Evolutionary conservation across 2,329 filamentous ascomycete species (phyloP), one percentile per base, ranked within the genome.

Genomic region (Verticillium isaacii): DNA sequence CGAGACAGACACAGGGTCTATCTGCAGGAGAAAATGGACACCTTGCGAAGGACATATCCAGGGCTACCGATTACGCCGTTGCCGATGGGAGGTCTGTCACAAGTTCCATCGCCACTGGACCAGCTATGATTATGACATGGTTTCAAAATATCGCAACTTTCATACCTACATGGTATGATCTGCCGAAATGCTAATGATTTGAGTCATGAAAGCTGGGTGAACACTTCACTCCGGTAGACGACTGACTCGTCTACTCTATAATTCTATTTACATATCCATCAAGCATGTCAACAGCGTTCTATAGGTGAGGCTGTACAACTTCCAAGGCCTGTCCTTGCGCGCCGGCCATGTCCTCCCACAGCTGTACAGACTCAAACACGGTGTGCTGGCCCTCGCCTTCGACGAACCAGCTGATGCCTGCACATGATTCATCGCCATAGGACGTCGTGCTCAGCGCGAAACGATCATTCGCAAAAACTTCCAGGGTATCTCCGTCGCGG

Each of bases 391-490:
- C 60, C 19, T 60, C 39, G 4, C 62, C 60, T 0, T 72, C 69
- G 1, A 61, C 61, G 19, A 72, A 72, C 62, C 67, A 68, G 5
- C 70, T 71, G 4, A 73, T 62, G 0, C 68, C 66, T 0, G 57
- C 61, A 19, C 67, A 69, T 0, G 63, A 61, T 2, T 59, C 45
- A 0, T 63, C 63, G 32, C 68, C 65, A 63, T 77, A 78, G 4
- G 78, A 67, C 3, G 73, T 68, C 1, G 79, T 78, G 1, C 74
- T 72, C 17, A 81, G 73, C 2, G 73, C 75, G 15, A 73, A 77
- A 12, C 79, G 69, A 9, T 72, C 72, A 62, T 81, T 81, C 6
- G 77, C 74, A 63, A 80, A 81, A 0, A 81, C 72, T 63, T 82
- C 79, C 2, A 81, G 66, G 6, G 79, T 76, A 25, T 74, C 77